phyloP scores from a whole-genome alignment of 2,329 filamentous ascomycete species.

The Penicillium sp. region DNA sequence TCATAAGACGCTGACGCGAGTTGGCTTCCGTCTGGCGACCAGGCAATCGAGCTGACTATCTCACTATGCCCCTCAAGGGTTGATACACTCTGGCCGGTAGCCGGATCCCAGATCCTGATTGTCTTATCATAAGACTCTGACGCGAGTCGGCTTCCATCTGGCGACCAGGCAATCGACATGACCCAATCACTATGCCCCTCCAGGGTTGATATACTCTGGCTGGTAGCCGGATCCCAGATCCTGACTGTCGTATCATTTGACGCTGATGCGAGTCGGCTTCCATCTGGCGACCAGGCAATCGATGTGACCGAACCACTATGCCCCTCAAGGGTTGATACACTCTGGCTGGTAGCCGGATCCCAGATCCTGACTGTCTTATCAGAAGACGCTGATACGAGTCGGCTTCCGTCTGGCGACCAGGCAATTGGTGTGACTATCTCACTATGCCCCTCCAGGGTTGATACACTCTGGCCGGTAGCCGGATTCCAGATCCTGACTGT shows the following conservation, averaged over 20 bases:
- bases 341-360: no score
- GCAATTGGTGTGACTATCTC: not conserved
- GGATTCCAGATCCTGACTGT: no score
- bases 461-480: no score
- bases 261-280: not conserved
- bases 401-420: slow-evolving; percentile 12
- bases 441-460: slow-evolving; percentile 15
- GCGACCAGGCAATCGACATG: slow-evolving; percentile 13
- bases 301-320: slow-evolving; percentile 5
- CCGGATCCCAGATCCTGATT: no score
- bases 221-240: no score
- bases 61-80: no score
- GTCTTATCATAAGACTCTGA: slow-evolving; percentile 1
- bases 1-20: not conserved
- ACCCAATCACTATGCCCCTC: no score
- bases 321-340: no score
- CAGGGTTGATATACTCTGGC: no score
- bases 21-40: not conserved
- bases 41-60: not conserved
- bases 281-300: slow-evolving; percentile 1
- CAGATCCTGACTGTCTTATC: slow-evolving; percentile 29
- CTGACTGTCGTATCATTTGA: no score
- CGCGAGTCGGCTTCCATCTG: slow-evolving; percentile 12
- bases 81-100: no score
- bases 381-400: slow-evolving; percentile 3